phyloP scores from a whole-genome alignment of 352 stramenopile genomes.

The Pythium insidiosum region DNA sequence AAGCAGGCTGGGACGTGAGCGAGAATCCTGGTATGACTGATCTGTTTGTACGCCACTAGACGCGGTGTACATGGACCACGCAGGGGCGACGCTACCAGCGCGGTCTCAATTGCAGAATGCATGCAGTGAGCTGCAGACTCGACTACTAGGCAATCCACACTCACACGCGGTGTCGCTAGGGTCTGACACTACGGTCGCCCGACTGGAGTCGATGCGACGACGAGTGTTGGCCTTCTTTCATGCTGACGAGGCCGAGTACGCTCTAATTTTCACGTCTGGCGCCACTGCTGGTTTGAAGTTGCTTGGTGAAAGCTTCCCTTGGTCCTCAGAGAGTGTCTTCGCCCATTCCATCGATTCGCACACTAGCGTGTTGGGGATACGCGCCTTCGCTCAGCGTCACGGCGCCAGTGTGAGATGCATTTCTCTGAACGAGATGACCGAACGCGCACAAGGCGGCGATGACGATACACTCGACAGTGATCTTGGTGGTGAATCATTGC shows the following conservation, averaged over 20 bases:
- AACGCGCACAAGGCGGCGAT: neutral
- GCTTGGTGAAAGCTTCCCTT: conserved; percentile 78
- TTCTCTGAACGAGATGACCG: conserved; percentile 23
- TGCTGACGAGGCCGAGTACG: conserved; percentile 58
- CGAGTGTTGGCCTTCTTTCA: conserved; percentile 66
- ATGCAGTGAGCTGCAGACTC: conserved; percentile 36
- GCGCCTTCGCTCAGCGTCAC: conserved; percentile 24
- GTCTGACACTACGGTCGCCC: conserved; percentile 35
- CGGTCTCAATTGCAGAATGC: conserved; percentile 44
- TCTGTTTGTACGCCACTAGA: neutral
- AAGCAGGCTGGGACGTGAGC: too few species aligned
- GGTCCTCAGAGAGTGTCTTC: conserved; percentile 37
- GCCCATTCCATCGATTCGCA: conserved; percentile 59
- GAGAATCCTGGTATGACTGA: too few species aligned
- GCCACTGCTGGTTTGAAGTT: conserved; percentile 77
- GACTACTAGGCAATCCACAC: conserved; percentile 64
- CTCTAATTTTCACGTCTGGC: conserved; percentile 80
- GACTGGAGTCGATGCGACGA: conserved; percentile 33
- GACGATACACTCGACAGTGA: neutral
- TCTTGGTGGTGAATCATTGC: too few species aligned
- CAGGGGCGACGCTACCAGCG: conserved; percentile 73
- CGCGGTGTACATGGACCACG: conserved; percentile 75
- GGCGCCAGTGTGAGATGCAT: conserved; percentile 25
- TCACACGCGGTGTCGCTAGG: too few species aligned
- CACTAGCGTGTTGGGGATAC: conserved; percentile 66